Base-by-base conservation (phyloP, 371 early-diverging fungal species). In the Syncephalastrum sp. region DNA sequence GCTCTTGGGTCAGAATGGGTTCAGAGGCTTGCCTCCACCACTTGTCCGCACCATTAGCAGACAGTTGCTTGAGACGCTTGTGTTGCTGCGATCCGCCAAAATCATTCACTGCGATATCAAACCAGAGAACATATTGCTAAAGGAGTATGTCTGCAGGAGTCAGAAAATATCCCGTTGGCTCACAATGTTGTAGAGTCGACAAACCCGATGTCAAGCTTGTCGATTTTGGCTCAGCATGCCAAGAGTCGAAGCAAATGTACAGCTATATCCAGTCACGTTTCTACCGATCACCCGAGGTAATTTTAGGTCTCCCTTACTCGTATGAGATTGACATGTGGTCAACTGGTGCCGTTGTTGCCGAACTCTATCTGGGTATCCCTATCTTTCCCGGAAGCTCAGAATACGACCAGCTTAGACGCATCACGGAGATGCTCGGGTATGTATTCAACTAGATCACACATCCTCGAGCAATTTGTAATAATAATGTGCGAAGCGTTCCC, bases 321-420 rank as follows among this genome's bases (percentile, higher is more conserved):
- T 89, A 94, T 45, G 79, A 93, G 13, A 94, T 97, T 46, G 99
- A 99, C 70, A 96, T 99, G 87, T 99, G 99, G 99, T 95, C 98
- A 0, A 78, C 98, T 10, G 99, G 99, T 0, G 99, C 99, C 71
- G 93, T 99, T 56, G 92, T 96, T n/a, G 98, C 95, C 5, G 99
- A 99, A 70, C 75, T 99, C 14, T 93, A 89, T 65, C 67, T 94
- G 0, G 96, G 96, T 0, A 70, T 90, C 4, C 97, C 97, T 0
- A 66, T 98, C 55, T 95, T 97, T 68, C 96, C 97, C 0, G 97
- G 97, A 8, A 83, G 85, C 6, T 90, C 91, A 47, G 97, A 97
- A 76, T 91, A 90, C 67, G 89, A 95, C 56, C 94, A 96, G 65
- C 59, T 98, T 6, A 75, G 80, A 19, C 82, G 95, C 41, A 97